Conservation (phyloP, 345 rosid genomes). For the Boechera stricta region DNA sequence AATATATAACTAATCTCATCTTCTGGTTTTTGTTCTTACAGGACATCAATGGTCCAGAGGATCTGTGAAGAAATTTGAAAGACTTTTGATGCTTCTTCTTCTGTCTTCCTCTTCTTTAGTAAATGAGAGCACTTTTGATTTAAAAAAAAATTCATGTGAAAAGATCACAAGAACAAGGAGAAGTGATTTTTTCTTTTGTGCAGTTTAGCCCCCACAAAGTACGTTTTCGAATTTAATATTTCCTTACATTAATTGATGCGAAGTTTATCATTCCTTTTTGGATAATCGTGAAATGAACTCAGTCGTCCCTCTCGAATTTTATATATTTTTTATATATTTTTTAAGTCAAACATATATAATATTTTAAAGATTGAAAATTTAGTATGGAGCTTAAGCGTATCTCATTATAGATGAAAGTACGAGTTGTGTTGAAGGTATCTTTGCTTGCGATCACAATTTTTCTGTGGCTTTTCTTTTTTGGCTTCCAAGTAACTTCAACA, state of each 20-base stretch:
- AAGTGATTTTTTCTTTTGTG: not conserved
- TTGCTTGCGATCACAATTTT: constrained; percentile 13
- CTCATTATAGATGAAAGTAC: not conserved
- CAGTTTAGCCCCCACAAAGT: constrained; percentile 1
- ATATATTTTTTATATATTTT: not conserved
- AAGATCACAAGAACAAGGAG: constrained; percentile 27
- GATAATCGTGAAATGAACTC: not conserved
- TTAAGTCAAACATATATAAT: no score
- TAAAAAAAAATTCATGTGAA: not conserved
- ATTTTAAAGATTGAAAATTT: not conserved
- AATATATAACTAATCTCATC: not conserved
- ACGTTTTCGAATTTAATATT: constrained; percentile 7
- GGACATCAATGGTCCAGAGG: constrained; percentile 77
- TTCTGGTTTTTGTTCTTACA: constrained; percentile 37
- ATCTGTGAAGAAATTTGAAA: constrained; percentile 50
- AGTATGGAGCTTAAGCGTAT: not conserved
- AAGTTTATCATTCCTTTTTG: constrained; percentile 6
- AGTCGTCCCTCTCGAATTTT: not conserved
- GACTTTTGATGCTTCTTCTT: constrained; percentile 8
- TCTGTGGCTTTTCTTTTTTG: not conserved
- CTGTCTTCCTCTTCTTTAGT: constrained; percentile 1
- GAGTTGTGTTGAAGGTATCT: constrained; percentile 1
- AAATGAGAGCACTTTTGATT: not conserved
- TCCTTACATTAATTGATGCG: not conserved
- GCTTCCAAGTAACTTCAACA: not conserved